Base-by-base conservation (phyloP, 148 eudicot species). In the Camellia japonica region DNA sequence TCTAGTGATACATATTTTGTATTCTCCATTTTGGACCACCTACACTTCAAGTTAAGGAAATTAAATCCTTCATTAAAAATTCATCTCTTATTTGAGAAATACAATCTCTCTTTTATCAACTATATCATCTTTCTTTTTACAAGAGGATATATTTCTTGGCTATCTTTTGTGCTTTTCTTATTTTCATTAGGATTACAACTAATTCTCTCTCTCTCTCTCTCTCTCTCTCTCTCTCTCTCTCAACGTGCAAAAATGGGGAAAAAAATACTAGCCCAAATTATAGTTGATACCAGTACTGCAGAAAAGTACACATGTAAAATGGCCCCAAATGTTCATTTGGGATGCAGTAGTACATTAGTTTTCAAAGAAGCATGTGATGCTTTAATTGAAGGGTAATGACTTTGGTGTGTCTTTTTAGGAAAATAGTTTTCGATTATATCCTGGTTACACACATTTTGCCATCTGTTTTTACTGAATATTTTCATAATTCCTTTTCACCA, bases 221-320 rank as follows among this genome's bases (percentile, higher is more conserved):
- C 68, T 60, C 64, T 60, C n/a, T 60, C 64, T 60, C n/a, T 64
- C 14, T 64, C 68, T 60, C 64, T 60, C n/a, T 64, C 42, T 6
- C 42, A 30, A 30, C 38, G 38, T 30, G 38, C 38, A 30, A 64
- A 64, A 20, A 44, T 3, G 12, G 30, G 6, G 2, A 19, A 11
- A 23, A 72, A 52, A 12, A 6, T 2, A 9, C 73, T 47, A 46
- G 56, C 18, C 47, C 56, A 10, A 70, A 16, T 70, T 47, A 47
- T 70, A 44, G 18, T 2, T 66, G 46, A 30, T 66, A 7, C 16
- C 16, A 41, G 16, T 66, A 42, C 46, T 11, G 14, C 7, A 5
- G 46, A 69, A 15, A 44, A 30, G 38, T 30, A 46, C 3, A 43
- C 20, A 44, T 18, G 0, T 7, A 46, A 14, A 69, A 1, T 44